Conservation (phyloP, 495 filamentous ascomycete species). For the Oidiodendron maius region DNA sequence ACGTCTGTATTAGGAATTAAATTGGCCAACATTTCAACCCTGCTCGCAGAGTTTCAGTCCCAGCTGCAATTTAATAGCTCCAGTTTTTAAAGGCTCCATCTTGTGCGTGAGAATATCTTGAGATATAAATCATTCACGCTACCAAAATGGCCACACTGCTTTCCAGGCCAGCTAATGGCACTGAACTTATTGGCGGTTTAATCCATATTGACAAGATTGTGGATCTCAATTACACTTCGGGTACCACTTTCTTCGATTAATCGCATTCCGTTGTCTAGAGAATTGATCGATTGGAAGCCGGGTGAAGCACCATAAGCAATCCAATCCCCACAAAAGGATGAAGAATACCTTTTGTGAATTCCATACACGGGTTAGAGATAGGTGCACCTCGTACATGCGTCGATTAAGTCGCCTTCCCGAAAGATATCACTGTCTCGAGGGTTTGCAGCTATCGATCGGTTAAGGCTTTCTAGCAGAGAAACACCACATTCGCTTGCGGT, state of each 20-base stretch:
- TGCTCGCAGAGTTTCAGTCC: too few species aligned
- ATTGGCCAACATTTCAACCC: too few species aligned
- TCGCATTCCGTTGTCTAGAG: neutral
- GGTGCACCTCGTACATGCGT: constrained; percentile 27
- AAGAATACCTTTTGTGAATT: constrained; percentile 15
- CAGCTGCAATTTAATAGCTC: too few species aligned
- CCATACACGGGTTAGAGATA: constrained; percentile 25
- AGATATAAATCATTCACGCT: too few species aligned
- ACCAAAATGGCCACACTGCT: too few species aligned
- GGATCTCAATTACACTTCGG: constrained; percentile 20
- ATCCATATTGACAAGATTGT: constrained; percentile 22
- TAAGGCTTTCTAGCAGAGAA: constrained; percentile 11
- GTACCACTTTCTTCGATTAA: constrained; percentile 18
- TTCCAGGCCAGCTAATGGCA: too few species aligned
- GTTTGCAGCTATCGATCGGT: constrained; percentile 5
- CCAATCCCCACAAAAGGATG: constrained; percentile 17
- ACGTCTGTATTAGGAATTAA: too few species aligned
- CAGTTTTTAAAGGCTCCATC: too few species aligned
- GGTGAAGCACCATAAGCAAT: constrained; percentile 3
- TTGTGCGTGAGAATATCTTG: too few species aligned
- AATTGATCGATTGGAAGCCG: constrained; percentile 6
- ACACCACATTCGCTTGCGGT: constrained; percentile 22
- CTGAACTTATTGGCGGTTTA: too few species aligned
- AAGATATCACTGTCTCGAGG: constrained; percentile 5
- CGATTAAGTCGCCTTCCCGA: constrained; percentile 23